Base-by-base conservation (phyloP, 139 green algal genomes). In the Marvania coccoides region DNA sequence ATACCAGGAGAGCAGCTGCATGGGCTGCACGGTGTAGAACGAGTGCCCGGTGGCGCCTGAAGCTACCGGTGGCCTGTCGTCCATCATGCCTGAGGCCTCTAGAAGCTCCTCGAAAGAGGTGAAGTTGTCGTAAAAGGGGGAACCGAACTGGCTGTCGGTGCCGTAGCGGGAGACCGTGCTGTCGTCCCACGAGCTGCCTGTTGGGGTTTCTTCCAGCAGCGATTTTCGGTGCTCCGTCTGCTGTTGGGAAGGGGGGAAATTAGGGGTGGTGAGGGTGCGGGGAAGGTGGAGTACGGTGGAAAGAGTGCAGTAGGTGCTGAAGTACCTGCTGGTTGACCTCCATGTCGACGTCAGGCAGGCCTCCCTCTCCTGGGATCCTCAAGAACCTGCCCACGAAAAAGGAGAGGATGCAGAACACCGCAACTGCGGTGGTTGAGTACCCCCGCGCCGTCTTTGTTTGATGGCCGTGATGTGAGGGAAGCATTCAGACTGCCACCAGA, bases 1-100 rank as follows among this genome's bases (percentile, higher is more conserved):
- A 38, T 77, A 70, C 62, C 71, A 74, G 35, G 37, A 67, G 15
- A 85, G 58, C 29, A 80, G 19, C 56, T 85, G 79, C 23, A 75
- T 67, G 10, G 74, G 65, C 47, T 80, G 73, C 29, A 78, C 64
- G 4, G 65, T 73, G 40, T 78, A 78, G 26, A 71, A 74, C 0
- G 58, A 47, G 35, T 73, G 65, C 6, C 71, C 71, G 5, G 65
- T 55, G 23, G 57, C 71, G 28, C 65, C 65, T 14, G 47, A 30
- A 6, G n/a, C 26, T 29, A 46, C 26, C 3, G 65, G 65, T 10
- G 65, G 65, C 1, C 53, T 47, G 58, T 70, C 58, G 3, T 19
- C 47, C 37, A 78, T 46, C 36, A 73, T 47, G 8, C 71, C 71
- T 2, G 58, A 67, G 5, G 56, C 57, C 31, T 78, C 65, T 12